These are phyloP conservation scores for Pseudogymnoascus sp. DNA, from an alignment of 2,329 filamentous ascomycete genomes.

Conservation along the genomic window DNA sequence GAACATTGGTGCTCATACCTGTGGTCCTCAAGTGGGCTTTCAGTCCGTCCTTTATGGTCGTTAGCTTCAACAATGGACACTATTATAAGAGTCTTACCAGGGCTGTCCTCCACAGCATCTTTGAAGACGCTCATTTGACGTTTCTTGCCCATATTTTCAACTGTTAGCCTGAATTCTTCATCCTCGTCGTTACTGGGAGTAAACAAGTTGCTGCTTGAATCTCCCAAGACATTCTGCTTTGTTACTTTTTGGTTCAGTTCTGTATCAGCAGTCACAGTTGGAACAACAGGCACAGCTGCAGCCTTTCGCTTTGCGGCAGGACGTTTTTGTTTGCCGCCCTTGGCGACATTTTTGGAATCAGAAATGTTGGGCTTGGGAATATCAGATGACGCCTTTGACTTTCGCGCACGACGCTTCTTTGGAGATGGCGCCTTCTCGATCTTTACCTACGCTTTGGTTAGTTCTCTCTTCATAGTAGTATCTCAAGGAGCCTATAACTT, in stretches of 20 bases:
- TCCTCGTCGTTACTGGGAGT: conserved; percentile 24
- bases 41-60: conserved; percentile 20
- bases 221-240: not conserved
- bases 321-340: conserved; percentile 9
- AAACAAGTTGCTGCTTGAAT: not conserved
- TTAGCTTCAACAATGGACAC: conserved; percentile 10
- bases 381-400: conserved; percentile 12
- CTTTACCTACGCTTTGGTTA: not conserved
- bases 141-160: conserved; percentile 25
- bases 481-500: conserved; percentile 20
- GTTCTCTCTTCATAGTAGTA: not conserved
- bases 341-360: conserved; percentile 13
- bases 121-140: conserved; percentile 25
- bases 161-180: conserved; percentile 27
- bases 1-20: conserved; percentile 15
- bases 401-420: conserved; percentile 25
- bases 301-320: conserved; percentile 16
- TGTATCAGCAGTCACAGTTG: conserved; percentile 12
- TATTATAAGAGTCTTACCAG: conserved; percentile 17
- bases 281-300: conserved; percentile 21
- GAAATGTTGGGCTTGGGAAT: conserved; percentile 20
- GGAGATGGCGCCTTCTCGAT: conserved; percentile 14
- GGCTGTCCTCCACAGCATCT: conserved; percentile 24
- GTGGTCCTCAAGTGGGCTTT: conserved; percentile 28
- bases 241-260: conserved; percentile 8